These are phyloP conservation scores for Crithidia expoeki DNA, from an alignment of 208 protist species.

Conservation along the genomic window DNA sequence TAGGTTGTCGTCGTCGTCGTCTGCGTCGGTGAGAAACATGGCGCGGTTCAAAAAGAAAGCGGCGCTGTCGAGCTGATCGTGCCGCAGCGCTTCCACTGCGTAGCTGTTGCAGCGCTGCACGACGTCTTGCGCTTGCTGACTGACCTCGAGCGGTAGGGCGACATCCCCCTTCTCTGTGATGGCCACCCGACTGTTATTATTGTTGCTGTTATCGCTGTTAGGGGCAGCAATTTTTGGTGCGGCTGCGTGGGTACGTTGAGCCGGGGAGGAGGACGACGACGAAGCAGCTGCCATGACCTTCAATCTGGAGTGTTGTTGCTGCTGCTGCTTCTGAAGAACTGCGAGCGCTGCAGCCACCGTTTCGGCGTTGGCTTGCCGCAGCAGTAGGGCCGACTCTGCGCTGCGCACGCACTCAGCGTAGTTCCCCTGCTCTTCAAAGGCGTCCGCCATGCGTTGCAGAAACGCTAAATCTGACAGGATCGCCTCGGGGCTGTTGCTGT, in stretches of 20 bases:
- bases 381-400: constrained; percentile 72
- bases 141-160: constrained; percentile 31
- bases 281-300: too few relatives aligned
- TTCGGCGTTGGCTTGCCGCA: constrained; percentile 46
- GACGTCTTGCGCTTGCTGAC: constrained; percentile 58
- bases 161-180: constrained; percentile 31
- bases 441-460: constrained; percentile 54
- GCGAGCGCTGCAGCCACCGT: constrained; percentile 28
- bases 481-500: constrained; percentile 16
- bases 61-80: constrained; percentile 55
- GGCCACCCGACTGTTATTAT: constrained; percentile 7
- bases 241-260: neutral
- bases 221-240: too few relatives aligned
- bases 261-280: too few relatives aligned
- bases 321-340: constrained; percentile 10
- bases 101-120: constrained; percentile 83
- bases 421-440: constrained; percentile 77
- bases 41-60: constrained; percentile 77
- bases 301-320: too few relatives aligned
- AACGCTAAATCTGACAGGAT: constrained; percentile 54
- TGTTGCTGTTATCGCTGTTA: neutral
- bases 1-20: constrained; percentile 14
- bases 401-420: constrained; percentile 75
- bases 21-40: constrained; percentile 80
- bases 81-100: constrained; percentile 74